Evolutionary conservation across 805 yeast species (phyloP), one percentile per base, ranked within the genome.

Genomic region (Yamadazyma kitorensis): DNA sequence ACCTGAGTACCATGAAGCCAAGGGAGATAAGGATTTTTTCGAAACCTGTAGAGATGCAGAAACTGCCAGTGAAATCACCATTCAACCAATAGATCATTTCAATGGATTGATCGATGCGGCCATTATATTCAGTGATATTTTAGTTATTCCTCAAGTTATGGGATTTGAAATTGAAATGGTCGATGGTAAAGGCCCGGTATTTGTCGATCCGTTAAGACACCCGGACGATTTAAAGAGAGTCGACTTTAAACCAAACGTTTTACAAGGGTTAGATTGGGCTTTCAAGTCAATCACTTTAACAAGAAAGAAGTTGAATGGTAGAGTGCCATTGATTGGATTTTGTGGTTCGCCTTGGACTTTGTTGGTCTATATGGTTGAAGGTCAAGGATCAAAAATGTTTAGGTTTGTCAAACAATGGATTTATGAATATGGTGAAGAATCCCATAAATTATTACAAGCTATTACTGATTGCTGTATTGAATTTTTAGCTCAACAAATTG

Each of bases 311-410:
- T 73, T 93, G 40, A 64, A 80, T 26, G 98, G 98, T 32, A 76
- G 95, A 51, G 97, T 89, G 9, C 98, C 98, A 18, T 68, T 93
- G 42, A 71, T 93, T 33, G 98, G 98, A 3, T 93, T 93, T 63
- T 85, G 88, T 47, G 98, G 98, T 35, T 96, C 95, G 6, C 98
- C 98, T 37, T 93, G 97, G 96, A 93, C 98, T 9, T 66, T 93
- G 40, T 71, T 93, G 67, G 96, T 89, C 23, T 93, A 93, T 65
- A 93, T 93, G 96, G 80, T 88, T 40, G 98, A 93, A 63, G 98
- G 98, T 33, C 96, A 95, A 47, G 96, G 97, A 12, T 81, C 96
- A 5, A 85, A 85, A 55, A 71, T 91, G 71, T 93, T 86, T 68
- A 74, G 96, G 55, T 88, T 74, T 53, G 96, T 87, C 34, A 87